A percentile compares a stretch with the other conserved stretches of the same genome.
Evolutionary conservation across 805 yeast genomes (phyloP).

Genomic region (Kluyveromyces nonfermentans): DNA sequence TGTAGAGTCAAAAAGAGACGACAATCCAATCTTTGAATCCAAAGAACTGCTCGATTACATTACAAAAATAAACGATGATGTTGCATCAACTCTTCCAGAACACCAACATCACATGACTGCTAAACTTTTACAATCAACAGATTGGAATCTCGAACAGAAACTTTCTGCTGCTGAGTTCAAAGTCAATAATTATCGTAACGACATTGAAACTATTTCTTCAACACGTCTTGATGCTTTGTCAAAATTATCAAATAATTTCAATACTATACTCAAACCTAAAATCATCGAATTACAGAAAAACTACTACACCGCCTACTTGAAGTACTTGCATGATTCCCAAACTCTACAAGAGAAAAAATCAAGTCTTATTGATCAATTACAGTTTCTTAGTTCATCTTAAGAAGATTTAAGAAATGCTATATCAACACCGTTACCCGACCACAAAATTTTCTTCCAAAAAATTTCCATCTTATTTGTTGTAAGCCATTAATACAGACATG

Average conservation of each 20-base stretch:
- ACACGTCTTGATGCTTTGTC: background rate
- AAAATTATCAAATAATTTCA: background rate
- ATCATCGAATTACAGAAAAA: slow-evolving; percentile 11
- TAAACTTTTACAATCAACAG: background rate
- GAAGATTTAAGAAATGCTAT: too few species aligned
- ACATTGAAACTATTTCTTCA: background rate
- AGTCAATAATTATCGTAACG: background rate
- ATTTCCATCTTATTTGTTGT: background rate
- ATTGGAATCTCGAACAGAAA: background rate
- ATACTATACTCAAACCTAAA: slow-evolving; percentile 9
- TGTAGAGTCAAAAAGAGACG: slow-evolving; percentile 8
- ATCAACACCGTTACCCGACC: background rate
- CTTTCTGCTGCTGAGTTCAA: background rate
- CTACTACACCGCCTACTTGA: slow-evolving; percentile 16
- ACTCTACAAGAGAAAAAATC: slow-evolving; percentile 8
- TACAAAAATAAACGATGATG: slow-evolving; percentile 1
- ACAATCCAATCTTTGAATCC: slow-evolving; percentile 6
- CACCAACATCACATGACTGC: background rate
- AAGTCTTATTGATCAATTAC: slow-evolving; percentile 2
- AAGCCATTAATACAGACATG: background rate
- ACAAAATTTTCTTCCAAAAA: background rate
- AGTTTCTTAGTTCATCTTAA: background rate
- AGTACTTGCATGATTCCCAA: slow-evolving; percentile 14
- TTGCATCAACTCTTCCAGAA: background rate
- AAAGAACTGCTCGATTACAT: background rate